Conservation (phyloP, 192 early-diverging fungal genomes). For the Gamsiella multidivaricata region DNA sequence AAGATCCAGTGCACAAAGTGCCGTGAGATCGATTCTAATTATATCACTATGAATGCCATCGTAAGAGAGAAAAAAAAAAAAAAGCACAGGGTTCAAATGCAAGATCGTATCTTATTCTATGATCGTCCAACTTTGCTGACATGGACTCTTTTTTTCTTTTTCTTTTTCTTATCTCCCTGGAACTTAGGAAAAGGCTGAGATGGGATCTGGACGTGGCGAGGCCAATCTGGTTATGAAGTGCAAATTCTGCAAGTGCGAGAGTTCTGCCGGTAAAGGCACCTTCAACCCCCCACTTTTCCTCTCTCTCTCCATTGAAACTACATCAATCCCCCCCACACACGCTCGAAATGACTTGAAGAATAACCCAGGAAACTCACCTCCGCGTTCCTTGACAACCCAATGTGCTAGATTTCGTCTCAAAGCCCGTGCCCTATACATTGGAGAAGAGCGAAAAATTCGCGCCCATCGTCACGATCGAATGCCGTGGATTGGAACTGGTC, state of each 20-base stretch:
- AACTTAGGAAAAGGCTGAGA: constrained; percentile 65
- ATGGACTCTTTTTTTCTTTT: constrained; percentile 1
- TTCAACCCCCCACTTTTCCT: no score
- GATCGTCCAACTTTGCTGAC: neutral
- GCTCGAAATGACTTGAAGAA: no score
- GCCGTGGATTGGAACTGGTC: constrained; percentile 85
- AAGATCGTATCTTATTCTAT: neutral
- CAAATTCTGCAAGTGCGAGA: constrained; percentile 89
- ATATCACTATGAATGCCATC: constrained; percentile 71
- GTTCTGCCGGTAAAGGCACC: constrained; percentile 65
- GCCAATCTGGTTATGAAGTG: constrained; percentile 92
- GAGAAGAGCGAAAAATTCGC: constrained; percentile 72
- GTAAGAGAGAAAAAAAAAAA: constrained; percentile 38
- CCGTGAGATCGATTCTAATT: constrained; percentile 77
- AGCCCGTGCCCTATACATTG: constrained; percentile 64
- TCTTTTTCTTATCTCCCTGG: neutral
- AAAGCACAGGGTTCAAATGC: neutral
- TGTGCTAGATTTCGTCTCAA: constrained; percentile 48
- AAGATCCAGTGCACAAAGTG: constrained; percentile 84
- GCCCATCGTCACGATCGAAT: constrained; percentile 77
- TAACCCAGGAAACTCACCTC: no score
- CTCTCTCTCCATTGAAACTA: neutral
- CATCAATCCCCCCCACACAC: neutral
- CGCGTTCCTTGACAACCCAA: no score
- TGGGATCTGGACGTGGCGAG: constrained; percentile 78